Evolutionary conservation across 108 stramenopile genomes (phyloP), one percentile per base, ranked within the genome.

Genomic region (Parmales sp.): DNA sequence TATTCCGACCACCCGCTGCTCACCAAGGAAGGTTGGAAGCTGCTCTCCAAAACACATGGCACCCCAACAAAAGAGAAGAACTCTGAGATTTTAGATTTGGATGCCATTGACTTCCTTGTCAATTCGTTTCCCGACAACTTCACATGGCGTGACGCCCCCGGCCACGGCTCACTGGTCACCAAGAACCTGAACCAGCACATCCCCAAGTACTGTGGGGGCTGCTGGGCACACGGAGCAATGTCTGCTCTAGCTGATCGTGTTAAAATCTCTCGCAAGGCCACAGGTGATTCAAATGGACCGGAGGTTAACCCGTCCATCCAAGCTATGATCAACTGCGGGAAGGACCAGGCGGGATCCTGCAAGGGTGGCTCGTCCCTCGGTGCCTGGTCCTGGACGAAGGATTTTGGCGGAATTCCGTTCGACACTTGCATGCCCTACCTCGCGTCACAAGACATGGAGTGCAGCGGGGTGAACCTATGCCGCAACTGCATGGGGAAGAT

Each of bases 241-340:
- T 63, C 54, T 9, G 37, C 69, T 13, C 51, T 74, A 19, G 69
- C 38, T 4, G 74, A 74, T 50, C 51, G 74, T 1, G 46, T 70
- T 16, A 74, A 74, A 39, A 49, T 74, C 9, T 60, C 51, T 5
- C 38, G 66, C 13, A 16, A 1, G 44, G 39, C 28, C 13, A 11
- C 23, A 9, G 45, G 45, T 2, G 45, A 28, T 20, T 41, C 13
- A 18, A 20, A 2, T 34, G 66, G 66, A 2, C 51, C 67, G 9
- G 74, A 74, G 38, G 29, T 74, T 13, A 60, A 69, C 20, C 67
- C 69, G 5, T 23, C 68, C 8, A 37, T 74, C 37, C 74, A 74
- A 29, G 74, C 31, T 11, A 39, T 74, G 69, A 68, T 74, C 26
- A 70, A 69, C 64, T 74, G 74, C 26, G 74, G 74, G 18, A 37